A percentile compares a stretch with the other conserved stretches of the same genome.
Evolutionary conservation across 2,329 filamentous ascomycete species (phyloP).

Genomic region (Colletotrichum coccodes): DNA sequence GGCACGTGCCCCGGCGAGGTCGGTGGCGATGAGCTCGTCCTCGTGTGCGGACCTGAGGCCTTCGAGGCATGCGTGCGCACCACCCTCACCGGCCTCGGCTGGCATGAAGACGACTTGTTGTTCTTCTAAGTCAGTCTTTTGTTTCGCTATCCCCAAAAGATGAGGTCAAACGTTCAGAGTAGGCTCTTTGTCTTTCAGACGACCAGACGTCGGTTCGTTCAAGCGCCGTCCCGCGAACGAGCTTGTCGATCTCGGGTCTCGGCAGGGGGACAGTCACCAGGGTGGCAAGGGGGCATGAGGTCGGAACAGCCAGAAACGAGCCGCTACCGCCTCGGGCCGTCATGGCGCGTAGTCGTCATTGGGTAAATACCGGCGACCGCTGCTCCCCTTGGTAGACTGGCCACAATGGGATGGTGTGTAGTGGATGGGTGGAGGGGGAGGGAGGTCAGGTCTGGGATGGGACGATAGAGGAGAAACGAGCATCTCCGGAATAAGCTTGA

Average conservation of each 20-base stretch:
- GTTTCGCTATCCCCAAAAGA: background rate
- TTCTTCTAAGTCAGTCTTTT: constrained; percentile 69
- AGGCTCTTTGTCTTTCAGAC: background rate
- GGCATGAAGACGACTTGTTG: constrained; percentile 77
- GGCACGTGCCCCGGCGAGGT: constrained; percentile 46
- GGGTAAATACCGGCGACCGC: background rate
- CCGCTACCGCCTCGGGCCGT: constrained; percentile 19
- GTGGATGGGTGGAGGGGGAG: background rate
- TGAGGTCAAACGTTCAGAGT: background rate
- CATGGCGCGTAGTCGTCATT: background rate
- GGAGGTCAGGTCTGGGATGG: background rate
- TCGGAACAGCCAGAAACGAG: background rate
- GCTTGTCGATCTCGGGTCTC: constrained; percentile 12
- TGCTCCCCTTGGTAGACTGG: background rate
- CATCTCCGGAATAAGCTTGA: constrained; percentile 24
- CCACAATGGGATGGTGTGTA: background rate
- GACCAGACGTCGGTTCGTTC: background rate
- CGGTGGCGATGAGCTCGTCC: constrained; percentile 67
- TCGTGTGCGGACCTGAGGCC: constrained; percentile 82
- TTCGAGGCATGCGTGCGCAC: constrained; percentile 75
- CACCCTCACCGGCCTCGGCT: constrained; percentile 68
- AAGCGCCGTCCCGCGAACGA: background rate
- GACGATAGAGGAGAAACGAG: background rate
- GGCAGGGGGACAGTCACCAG: constrained; percentile 2
- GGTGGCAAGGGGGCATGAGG: background rate